phyloP scores from a whole-genome alignment of 2,329 filamentous ascomycete genomes.

The Xylariaceae sp. region DNA sequence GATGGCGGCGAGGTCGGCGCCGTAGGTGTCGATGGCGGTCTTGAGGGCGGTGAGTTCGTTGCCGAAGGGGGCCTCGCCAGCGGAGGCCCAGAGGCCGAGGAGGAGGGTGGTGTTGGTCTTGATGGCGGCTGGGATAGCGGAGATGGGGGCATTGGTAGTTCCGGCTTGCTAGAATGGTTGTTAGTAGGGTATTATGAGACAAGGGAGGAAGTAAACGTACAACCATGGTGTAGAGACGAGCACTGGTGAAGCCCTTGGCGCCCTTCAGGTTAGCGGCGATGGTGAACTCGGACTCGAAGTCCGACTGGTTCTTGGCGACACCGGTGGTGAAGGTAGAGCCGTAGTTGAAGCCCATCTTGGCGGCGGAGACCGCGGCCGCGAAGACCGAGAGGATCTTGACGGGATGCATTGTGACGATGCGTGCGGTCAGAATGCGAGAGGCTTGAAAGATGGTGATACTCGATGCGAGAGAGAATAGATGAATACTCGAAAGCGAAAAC shows the following conservation, averaged over 20 bases:
- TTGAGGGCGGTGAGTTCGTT: conserved; percentile 72
- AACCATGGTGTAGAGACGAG: conserved; percentile 70
- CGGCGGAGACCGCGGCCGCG: conserved; percentile 36
- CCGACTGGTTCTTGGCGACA: conserved; percentile 52
- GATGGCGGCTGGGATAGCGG: conserved; percentile 68
- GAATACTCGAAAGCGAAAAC: no score
- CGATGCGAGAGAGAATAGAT: background rate
- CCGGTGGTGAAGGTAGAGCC: conserved; percentile 58
- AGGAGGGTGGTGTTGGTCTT: conserved; percentile 71
- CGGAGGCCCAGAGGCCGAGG: conserved; percentile 79
- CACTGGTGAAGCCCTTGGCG: conserved; percentile 61
- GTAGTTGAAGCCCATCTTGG: conserved; percentile 67
- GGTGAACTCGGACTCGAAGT: conserved; percentile 68
- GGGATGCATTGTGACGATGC: conserved; percentile 22
- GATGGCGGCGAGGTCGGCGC: conserved; percentile 56
- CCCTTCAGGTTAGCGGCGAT: conserved; percentile 58
- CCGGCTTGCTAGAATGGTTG: conserved; percentile 50
- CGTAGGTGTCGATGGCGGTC: conserved; percentile 64
- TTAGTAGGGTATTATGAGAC: background rate
- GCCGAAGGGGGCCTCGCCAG: conserved; percentile 54
- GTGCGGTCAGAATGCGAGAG: no score
- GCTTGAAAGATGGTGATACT: no score
- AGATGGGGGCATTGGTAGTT: conserved; percentile 48
- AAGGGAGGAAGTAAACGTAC: conserved; percentile 33
- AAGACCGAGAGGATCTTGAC: conserved; percentile 31